Percentiles rank a stretch among this genome's conserved stretches.
phyloP scores from a whole-genome alignment of 106 monocot species.

The Triglochin maritima region DNA sequence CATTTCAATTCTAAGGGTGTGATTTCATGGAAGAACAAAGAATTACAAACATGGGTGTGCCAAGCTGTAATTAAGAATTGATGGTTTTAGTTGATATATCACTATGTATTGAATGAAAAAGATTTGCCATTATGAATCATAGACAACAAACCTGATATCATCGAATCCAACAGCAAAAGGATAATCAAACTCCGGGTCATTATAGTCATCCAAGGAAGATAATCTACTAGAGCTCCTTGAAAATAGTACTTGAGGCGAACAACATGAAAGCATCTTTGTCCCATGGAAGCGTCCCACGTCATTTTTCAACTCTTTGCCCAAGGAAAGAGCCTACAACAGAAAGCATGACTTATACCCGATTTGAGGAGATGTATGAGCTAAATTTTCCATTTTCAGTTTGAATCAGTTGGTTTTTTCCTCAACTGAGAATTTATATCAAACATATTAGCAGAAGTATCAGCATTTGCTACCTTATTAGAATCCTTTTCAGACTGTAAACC shows the following conservation, averaged over 20 bases:
- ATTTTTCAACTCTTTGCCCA: slow-evolving; percentile 24
- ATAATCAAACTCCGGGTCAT: slow-evolving; percentile 34
- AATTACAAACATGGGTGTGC: neutral
- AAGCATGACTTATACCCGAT: neutral
- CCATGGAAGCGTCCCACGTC: slow-evolving; percentile 20
- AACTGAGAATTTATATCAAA: no score
- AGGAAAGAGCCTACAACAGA: slow-evolving; percentile 26
- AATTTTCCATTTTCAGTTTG: neutral
- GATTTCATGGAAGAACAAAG: no score
- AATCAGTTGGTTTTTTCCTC: no score
- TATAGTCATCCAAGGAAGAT: slow-evolving; percentile 42
- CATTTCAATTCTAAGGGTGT: neutral
- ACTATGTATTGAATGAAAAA: neutral
- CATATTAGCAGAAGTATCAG: neutral
- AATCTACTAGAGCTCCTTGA: slow-evolving; percentile 32
- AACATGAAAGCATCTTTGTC: slow-evolving; percentile 15
- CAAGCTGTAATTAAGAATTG: neutral
- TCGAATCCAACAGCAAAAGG: slow-evolving; percentile 60
- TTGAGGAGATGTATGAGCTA: neutral
- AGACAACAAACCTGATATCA: slow-evolving; percentile 12
- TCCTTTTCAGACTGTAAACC: slow-evolving; percentile 8
- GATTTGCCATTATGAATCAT: no score
- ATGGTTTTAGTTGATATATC: neutral
- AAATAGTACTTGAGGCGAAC: slow-evolving; percentile 12
- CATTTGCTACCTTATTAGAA: slow-evolving; percentile 34